Base-by-base conservation (phyloP, 1,139 yeast genomes). In the Arxiozyma slooffiae region DNA sequence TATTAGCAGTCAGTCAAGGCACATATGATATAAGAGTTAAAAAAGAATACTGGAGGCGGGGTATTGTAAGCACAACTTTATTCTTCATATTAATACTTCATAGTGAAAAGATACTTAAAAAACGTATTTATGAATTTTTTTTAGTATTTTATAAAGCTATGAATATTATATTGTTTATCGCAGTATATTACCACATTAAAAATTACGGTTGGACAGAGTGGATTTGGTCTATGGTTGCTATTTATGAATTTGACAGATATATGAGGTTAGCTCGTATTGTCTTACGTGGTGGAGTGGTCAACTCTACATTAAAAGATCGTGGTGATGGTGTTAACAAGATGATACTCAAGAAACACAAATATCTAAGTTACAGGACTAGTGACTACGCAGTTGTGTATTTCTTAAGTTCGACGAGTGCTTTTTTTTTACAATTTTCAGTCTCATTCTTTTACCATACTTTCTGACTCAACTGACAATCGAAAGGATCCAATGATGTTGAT, bases 371-470 rank as follows among this genome's bases (percentile, higher is more conserved):
- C 23, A 60, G 60, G 49, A 83, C 87, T 5, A 87, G 87, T n/a
- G 81, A 82, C 20, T 82, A 77, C 61, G 81, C 79, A 0, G 83
- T 73, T 59, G 67, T 83, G 47, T 80, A 82, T 60, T 75, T 81
- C 51, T 63, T 77, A 45, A 66, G 72, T 42, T 73, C 79, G 42
- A 61, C 55, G 8, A 74, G 55, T 46, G 54, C 63, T 72, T 79
- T 58, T 82, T n/a, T 82, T 59, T 43, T 60, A 58, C 42, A 53
- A 57, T 20, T 83, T 78, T 75, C 88, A 83, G 60, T 77, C 83
- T 0, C 89, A 83, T 62, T 89, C 89, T 0, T 82, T 82, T 58
- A 79, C 87, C 0, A 73, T 79, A 9, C 70, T 79, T 16, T 50
- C 56, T 23, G 53, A 58, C 14, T 58, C 63, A 7, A 52, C 56